phyloP scores from a whole-genome alignment of 2,329 filamentous ascomycete species.

The Dothiorella sarmentorum region DNA sequence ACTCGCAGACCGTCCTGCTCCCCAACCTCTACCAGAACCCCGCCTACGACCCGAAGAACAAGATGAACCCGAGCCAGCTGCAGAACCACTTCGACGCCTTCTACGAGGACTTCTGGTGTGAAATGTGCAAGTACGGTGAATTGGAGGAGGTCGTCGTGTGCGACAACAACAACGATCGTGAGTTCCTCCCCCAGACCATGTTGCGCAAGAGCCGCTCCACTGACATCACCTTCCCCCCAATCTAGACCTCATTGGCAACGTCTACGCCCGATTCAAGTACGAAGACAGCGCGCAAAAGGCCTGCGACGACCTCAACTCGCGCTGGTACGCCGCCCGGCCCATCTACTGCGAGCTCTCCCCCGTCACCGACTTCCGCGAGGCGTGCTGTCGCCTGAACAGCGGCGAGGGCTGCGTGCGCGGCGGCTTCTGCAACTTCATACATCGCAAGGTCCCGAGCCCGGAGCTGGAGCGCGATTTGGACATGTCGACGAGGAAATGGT shows the following conservation, averaged over 20 bases:
- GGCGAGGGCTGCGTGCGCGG: slow-evolving; percentile 94
- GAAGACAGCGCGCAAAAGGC: slow-evolving; percentile 92
- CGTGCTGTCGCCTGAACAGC: slow-evolving; percentile 89
- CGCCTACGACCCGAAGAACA: slow-evolving; percentile 91
- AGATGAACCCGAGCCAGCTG: slow-evolving; percentile 93
- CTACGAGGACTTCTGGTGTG: slow-evolving; percentile 99
- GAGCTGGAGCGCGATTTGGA: slow-evolving; percentile 87
- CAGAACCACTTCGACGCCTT: slow-evolving; percentile 99
- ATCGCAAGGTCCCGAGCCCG: slow-evolving; percentile 87
- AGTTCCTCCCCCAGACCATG: slow-evolving; percentile 37
- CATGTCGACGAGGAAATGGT: slow-evolving; percentile 93
- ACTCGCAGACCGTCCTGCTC: slow-evolving; percentile 95
- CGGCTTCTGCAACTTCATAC: slow-evolving; percentile 99
- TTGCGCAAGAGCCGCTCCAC: neutral
- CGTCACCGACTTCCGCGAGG: slow-evolving; percentile 97
- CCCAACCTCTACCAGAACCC: slow-evolving; percentile 99
- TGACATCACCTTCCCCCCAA: slow-evolving; percentile 15
- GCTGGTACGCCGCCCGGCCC: slow-evolving; percentile 95
- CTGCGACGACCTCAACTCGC: slow-evolving; percentile 87
- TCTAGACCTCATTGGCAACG: slow-evolving; percentile 90
- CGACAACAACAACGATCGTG: slow-evolving; percentile 98
- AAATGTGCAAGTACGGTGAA: slow-evolving; percentile 98
- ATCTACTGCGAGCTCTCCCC: slow-evolving; percentile 98
- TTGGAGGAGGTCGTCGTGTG: slow-evolving; percentile 97
- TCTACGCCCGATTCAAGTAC: slow-evolving; percentile 99